phyloP scores from a whole-genome alignment of 2,329 filamentous ascomycete species.

The Neonectria faginata region DNA sequence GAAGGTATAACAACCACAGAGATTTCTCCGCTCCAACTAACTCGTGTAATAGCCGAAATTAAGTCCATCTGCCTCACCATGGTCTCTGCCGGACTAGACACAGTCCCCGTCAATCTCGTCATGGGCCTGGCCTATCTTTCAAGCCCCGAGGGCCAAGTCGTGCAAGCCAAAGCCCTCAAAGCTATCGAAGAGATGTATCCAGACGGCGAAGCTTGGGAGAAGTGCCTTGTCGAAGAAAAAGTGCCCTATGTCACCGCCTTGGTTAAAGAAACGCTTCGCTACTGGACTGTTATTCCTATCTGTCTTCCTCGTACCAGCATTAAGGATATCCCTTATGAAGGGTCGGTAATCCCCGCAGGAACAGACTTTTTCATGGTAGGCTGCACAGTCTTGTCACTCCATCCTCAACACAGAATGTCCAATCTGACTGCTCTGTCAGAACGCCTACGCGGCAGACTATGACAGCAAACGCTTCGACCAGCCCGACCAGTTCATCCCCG shows the following conservation, averaged over 20 bases:
- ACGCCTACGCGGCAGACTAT: constrained; percentile 80
- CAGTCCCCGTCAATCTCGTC: constrained; percentile 81
- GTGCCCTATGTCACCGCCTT: constrained; percentile 81
- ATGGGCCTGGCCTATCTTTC: constrained; percentile 83
- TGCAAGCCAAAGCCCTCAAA: constrained; percentile 76
- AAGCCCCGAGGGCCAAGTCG: constrained; percentile 73
- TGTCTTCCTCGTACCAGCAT: constrained; percentile 79
- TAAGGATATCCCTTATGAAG: constrained; percentile 77
- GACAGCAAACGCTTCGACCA: constrained; percentile 75
- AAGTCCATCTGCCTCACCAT: constrained; percentile 86
- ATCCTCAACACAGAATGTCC: background rate
- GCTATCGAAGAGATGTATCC: constrained; percentile 80
- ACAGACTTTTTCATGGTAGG: constrained; percentile 82
- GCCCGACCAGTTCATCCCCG: constrained; percentile 73
- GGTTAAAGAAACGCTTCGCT: constrained; percentile 82
- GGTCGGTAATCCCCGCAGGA: constrained; percentile 75
- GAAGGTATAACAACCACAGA: constrained; percentile 40
- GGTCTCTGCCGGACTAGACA: constrained; percentile 85
- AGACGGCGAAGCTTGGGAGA: constrained; percentile 80
- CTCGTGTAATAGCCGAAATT: constrained; percentile 68
- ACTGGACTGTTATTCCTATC: constrained; percentile 84
- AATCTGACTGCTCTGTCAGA: constrained; percentile 54
- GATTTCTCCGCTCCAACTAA: background rate
- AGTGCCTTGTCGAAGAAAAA: constrained; percentile 78
- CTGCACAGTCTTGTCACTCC: constrained; percentile 1